These are phyloP conservation scores for Mycena rosella DNA, from an alignment of 768 basidiomycete genomes.

Conservation along the genomic window DNA sequence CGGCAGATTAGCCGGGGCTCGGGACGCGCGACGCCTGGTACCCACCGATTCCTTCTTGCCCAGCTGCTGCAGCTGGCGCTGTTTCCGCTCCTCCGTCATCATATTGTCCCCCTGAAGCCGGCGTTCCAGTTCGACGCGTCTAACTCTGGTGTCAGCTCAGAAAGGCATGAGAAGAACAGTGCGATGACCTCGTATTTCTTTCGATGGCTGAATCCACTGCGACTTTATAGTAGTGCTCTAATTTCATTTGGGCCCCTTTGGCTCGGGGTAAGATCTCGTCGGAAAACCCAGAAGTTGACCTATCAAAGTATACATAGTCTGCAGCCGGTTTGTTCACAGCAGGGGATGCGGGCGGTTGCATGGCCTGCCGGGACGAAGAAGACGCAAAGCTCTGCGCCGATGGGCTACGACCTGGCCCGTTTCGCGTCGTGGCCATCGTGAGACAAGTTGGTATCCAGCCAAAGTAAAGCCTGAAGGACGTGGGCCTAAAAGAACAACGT, in stretches of 20 bases:
- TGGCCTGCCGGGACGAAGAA: slow-evolving; percentile 31
- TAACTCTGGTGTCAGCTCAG: slow-evolving; percentile 44
- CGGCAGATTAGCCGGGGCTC: neutral
- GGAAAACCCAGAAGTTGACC: slow-evolving; percentile 81
- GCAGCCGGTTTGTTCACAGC: slow-evolving; percentile 30
- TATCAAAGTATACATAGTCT: slow-evolving; percentile 95
- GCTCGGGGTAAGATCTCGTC: slow-evolving; percentile 86
- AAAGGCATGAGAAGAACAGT: no score
- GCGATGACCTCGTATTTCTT: slow-evolving; percentile 83
- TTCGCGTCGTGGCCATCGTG: slow-evolving; percentile 27
- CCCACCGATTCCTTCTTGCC: slow-evolving; percentile 83
- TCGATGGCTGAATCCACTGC: slow-evolving; percentile 97
- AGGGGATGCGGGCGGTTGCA: slow-evolving; percentile 27
- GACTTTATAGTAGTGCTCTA: slow-evolving; percentile 97
- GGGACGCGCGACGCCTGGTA: neutral
- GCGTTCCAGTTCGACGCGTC: slow-evolving; percentile 90
- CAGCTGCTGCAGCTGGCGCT: slow-evolving; percentile 83
- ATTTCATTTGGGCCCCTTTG: slow-evolving; percentile 92
- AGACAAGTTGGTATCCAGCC: slow-evolving; percentile 12
- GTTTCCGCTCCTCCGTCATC: slow-evolving; percentile 88
- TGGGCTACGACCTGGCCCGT: slow-evolving; percentile 29
- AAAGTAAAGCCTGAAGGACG: neutral
- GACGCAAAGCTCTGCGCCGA: slow-evolving; percentile 30
- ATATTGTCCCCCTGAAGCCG: slow-evolving; percentile 76
- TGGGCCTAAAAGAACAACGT: no score